Evolutionary conservation across 2,329 filamentous ascomycete species (phyloP).

Genomic region (Emericellopsis cladophorae): DNA sequence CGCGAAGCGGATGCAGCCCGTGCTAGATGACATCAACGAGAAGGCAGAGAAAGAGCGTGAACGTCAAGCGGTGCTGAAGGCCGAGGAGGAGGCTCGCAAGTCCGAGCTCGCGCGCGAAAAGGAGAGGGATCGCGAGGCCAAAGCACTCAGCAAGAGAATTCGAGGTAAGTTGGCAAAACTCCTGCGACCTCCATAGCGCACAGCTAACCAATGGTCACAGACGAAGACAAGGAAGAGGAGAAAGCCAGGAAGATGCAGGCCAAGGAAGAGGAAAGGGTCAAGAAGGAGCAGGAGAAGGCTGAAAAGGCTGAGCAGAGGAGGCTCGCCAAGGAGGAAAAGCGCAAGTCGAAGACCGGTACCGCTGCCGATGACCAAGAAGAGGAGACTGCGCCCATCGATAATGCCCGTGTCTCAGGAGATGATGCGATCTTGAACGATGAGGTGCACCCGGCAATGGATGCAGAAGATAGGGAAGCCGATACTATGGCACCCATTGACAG

Average conservation of each 20-base stretch:
- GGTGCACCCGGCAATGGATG: neutral
- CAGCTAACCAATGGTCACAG: constrained; percentile 11
- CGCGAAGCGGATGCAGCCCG: constrained; percentile 62
- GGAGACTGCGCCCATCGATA: neutral
- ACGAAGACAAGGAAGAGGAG: constrained; percentile 30
- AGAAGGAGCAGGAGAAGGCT: constrained; percentile 39
- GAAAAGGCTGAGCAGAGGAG: constrained; percentile 41
- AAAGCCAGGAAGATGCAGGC: constrained; percentile 13
- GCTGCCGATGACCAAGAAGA: constrained; percentile 7
- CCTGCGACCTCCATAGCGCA: constrained; percentile 5
- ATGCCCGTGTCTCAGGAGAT: constrained; percentile 6
- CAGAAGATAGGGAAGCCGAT: neutral
- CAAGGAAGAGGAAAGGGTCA: constrained; percentile 20
- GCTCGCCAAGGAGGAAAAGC: constrained; percentile 36
- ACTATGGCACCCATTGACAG: neutral
- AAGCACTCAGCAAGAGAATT: constrained; percentile 37
- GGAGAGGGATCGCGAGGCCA: constrained; percentile 37
- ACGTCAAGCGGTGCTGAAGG: constrained; percentile 50
- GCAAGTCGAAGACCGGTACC: constrained; percentile 21
- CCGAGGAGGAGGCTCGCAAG: constrained; percentile 43
- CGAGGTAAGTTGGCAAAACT: constrained; percentile 37
- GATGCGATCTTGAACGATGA: neutral
- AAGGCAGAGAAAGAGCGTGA: constrained; percentile 63
- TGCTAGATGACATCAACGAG: constrained; percentile 73
- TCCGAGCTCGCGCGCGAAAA: constrained; percentile 35